Conservation (phyloP, 805 yeast species). For the Metschnikowia kofuensis region DNA sequence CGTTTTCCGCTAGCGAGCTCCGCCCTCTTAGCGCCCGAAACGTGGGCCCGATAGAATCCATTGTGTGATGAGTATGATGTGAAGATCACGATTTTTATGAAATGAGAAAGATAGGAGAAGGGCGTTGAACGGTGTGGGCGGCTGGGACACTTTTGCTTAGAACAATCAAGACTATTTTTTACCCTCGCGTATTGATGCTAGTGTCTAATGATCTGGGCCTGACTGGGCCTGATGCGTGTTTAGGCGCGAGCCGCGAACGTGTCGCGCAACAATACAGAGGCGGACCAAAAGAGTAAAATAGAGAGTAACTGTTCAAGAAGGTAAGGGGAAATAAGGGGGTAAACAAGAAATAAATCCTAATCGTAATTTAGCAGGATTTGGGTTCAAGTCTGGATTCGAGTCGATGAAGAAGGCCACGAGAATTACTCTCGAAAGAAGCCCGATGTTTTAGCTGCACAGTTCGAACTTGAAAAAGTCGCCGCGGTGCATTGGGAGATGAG, state of each 20-base stretch:
- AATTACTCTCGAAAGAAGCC: too few relatives aligned
- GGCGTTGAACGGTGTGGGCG: not conserved
- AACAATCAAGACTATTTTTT: too few relatives aligned
- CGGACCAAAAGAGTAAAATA: too few relatives aligned
- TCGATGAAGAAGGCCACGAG: too few relatives aligned
- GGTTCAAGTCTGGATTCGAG: too few relatives aligned
- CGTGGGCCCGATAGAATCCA: slow-evolving; percentile 19
- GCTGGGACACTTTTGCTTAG: too few relatives aligned
- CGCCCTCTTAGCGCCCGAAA: slow-evolving; percentile 25
- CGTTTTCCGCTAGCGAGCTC: slow-evolving; percentile 20
- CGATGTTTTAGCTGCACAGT: too few relatives aligned
- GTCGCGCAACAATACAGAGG: not conserved
- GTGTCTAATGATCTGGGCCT: not conserved
- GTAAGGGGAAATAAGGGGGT: too few relatives aligned
- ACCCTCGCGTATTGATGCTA: not conserved
- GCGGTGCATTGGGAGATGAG: not conserved
- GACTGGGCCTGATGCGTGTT: slow-evolving; percentile 7
- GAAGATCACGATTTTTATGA: too few relatives aligned
- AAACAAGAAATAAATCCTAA: too few relatives aligned
- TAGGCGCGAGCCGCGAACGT: slow-evolving; percentile 3
- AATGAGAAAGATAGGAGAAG: not conserved
- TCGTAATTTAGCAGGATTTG: too few relatives aligned
- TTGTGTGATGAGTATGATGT: not conserved
- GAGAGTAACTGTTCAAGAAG: too few relatives aligned
- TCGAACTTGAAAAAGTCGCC: not conserved